Evolutionary conservation across 2,329 filamentous ascomycete genomes (phyloP), one percentile per base, ranked within the genome.

Genomic region (Dactylellina sp.): DNA sequence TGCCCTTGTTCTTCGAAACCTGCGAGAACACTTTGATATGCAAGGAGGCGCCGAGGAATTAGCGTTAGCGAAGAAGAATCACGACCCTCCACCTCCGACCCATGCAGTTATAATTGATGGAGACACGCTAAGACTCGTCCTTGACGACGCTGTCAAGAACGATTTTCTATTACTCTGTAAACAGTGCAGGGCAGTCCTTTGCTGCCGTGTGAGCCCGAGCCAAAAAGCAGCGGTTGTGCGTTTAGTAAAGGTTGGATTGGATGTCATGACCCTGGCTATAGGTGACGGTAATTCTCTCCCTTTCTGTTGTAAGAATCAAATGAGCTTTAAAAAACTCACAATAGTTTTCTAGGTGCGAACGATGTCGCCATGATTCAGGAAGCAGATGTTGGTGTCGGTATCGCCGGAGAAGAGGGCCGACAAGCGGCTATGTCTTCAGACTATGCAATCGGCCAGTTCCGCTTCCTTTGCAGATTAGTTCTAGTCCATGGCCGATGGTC

Each of bases 281-380:
- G 93, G 93, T 74, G 93, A 97, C 79, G 93, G 93, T 78, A 61
- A 24, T 40, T 7, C 6, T 42, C 37, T n/a, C 28, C 2, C 16
- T 5, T 6, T 7, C 14, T 40, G 22, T 55, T 50, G n/a, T 37
- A 50, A 52, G 22, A 7, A 14, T 18, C 1, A 22, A 32, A 32
- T 2, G 1, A 14, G 2, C 11, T 9, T 11, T 22, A 2, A 6
- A 28, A 42, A 22, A 42, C 22, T 65, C 25, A 74, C 66, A 62
- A 14, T 16, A 56, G 12, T 70, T 7, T 60, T 52, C 20, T 25
- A 77, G 76, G 76, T 79, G 93, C 93, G 80, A 97, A 97, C 81
- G 93, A 97, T 81, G 92, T 97, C 75, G 93, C 93, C 77, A 97
- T 97, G 93, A 97, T 97, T 78, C 93, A 97, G 82, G 93, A 97